Base-by-base conservation (phyloP, 768 basidiomycete genomes). In the Rhodotorula paludigena region DNA sequence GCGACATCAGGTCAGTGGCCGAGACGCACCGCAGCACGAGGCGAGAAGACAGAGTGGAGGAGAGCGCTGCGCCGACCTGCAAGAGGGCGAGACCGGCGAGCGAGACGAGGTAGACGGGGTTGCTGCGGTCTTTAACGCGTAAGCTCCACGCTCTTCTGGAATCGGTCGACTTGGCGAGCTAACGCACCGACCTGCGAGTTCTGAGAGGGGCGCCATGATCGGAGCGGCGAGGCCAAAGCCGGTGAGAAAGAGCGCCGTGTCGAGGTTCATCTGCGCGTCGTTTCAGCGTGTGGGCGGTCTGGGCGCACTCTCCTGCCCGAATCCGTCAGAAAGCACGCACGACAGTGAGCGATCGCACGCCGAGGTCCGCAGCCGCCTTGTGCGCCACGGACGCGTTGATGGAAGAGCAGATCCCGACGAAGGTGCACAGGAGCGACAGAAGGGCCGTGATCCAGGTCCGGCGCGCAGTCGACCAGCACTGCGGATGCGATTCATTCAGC, bases 21-120 rank as follows among this genome's bases (percentile, higher is more conserved):
- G n/a, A n/a, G 38, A 41, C 52, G 20, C 3, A 60, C 5, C 66
- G 49, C 0, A 67, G 42, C 25, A 57, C 28, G 55, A 32, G 15
- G 20, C 66, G 66, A 0, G 55, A 6, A 28, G 30, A 12, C 39
- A 68, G 48, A 16, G 62, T 63, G 16, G 20, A 20, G 8, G 66
- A 58, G 15, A 30, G 42, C 10, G 61, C 61, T 11, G 38, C 30
- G n/a, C 61, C 57, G 44, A 68, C 18, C 25, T 63, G 52, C 25
- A 63, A 49, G 5, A 63, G 30, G 9, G 39, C 9, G 44, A 68
- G 57, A 44, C 59, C 20, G 9, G 41, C 4, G 42, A 63, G 36
- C 28, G 66, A 58, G 51, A 59, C 14, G 51, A 63, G 36, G 61
- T 68, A 63, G 30, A 68, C 44, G 1, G 57, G 56, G 9, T 58